Evolutionary conservation across 306 rosid species (phyloP), one percentile per base, ranked within the genome.

Genomic region (Sophora flavescens): DNA sequence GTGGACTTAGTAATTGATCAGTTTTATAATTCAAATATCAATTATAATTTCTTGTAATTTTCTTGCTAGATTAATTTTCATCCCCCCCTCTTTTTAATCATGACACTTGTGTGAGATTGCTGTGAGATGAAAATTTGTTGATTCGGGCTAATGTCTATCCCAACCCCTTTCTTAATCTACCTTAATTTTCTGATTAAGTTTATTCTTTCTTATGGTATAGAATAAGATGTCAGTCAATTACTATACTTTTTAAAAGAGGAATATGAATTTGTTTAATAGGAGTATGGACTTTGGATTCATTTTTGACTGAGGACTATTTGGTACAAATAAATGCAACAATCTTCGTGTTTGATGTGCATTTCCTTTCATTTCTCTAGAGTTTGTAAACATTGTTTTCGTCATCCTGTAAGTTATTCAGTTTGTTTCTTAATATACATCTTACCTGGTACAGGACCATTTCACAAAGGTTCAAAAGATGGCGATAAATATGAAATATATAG

Each of bases 401-500:
- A n/a, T 47, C 52, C 15, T 76, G 75, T 50, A 13, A 28, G 58
- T 67, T 78, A n/a, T 64, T 64, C 16, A 72, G 67, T 67, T 28
- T 45, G 60, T 66, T 70, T 79, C 61, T 32, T 70, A 61, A 63
- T 77, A 17, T 63, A 28, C 66, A 35, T 60, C 58, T 70, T 63
- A 13, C 57, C 62, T 77, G 53, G 68, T 47, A 15, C 89, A 92
- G 98, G 93, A 86, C 82, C 87, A 92, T 89, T 90, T 92, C 77
- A 76, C 90, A 57, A 80, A 76, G 70, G 85, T 75, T 42, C 82
- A 13, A 60, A 91, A 90, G 93, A 87, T 85, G 93, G 45, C 84
- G 0, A 75, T 92, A 77, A 92, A 92, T 85, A 89, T 89, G 95
- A 95, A 95, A 81, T 92, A 90, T 78, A 95, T 95, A 86, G 98